Conservation (phyloP, 2,329 filamentous ascomycete genomes). For the Trichophyton mentagrophytes region DNA sequence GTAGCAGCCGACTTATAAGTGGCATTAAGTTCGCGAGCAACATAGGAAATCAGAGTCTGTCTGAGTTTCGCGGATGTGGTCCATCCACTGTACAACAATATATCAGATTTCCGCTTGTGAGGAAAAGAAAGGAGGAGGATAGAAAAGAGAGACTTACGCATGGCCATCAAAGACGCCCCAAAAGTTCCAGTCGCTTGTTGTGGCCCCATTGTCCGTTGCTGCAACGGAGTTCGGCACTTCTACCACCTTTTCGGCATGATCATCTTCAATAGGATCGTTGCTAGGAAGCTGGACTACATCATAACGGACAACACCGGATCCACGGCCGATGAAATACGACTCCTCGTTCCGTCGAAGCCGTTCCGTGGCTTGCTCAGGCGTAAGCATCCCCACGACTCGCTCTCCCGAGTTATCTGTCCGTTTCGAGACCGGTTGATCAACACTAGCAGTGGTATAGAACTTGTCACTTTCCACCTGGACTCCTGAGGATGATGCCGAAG, state of each 20-base stretch:
- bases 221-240: slow-evolving; percentile 58
- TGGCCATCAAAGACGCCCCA: slow-evolving; percentile 99
- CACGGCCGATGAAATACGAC: slow-evolving; percentile 79
- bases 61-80: slow-evolving; percentile 93
- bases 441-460: slow-evolving; percentile 73
- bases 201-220: slow-evolving; percentile 41
- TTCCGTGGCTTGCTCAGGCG: slow-evolving; percentile 80
- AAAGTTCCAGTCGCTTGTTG: slow-evolving; percentile 92
- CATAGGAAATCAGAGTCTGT: slow-evolving; percentile 81
- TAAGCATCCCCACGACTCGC: slow-evolving; percentile 90
- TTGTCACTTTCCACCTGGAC: slow-evolving; percentile 83
- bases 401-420: slow-evolving; percentile 71
- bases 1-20: slow-evolving; percentile 68
- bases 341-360: slow-evolving; percentile 82
- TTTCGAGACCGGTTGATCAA: slow-evolving; percentile 78
- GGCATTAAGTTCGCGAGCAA: slow-evolving; percentile 80
- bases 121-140: not conserved
- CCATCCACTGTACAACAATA: slow-evolving; percentile 58
- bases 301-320: slow-evolving; percentile 83
- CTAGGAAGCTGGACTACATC: slow-evolving; percentile 89
- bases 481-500: slow-evolving; percentile 44
- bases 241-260: slow-evolving; percentile 96
- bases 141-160: slow-evolving; percentile 46
- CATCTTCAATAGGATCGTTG: slow-evolving; percentile 96
- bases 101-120: not conserved